phyloP scores from a whole-genome alignment of 257 asterid species.

The Solanum appendiculatum region DNA sequence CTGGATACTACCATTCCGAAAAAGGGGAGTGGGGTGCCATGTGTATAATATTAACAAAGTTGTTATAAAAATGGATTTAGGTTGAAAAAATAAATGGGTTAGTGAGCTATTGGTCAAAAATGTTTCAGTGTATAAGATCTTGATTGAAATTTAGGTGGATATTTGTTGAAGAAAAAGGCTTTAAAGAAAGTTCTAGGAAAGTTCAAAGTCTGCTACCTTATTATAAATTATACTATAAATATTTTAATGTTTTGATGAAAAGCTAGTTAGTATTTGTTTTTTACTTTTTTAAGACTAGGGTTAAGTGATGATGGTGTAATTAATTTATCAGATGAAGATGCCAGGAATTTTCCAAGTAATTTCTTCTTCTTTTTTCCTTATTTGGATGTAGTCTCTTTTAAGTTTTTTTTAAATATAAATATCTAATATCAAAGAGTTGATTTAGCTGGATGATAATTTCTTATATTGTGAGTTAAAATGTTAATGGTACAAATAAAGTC shows the following conservation, averaged over 20 bases:
- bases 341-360: not conserved
- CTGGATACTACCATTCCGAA: not conserved
- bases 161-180: not conserved
- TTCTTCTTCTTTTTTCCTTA: not conserved
- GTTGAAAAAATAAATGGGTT: not conserved
- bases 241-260: not conserved
- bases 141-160: not conserved
- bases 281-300: not conserved
- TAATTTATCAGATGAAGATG: not conserved
- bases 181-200: not conserved
- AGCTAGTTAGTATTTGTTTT: not conserved
- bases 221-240: not conserved
- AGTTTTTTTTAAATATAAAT: not conserved
- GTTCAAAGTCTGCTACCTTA: not conserved
- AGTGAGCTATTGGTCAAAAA: not conserved
- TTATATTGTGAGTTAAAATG: not conserved
- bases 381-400: not conserved
- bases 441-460: not conserved
- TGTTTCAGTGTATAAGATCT: not conserved
- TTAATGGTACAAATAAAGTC: rapidly evolving
- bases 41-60: not conserved
- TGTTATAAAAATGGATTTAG: not conserved
- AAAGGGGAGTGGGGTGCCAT: not conserved
- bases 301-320: not conserved
- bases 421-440: not conserved